These are phyloP conservation scores for Colletotrichum aenigma DNA, from an alignment of 2,329 filamentous ascomycete species.

Conservation along the genomic window DNA sequence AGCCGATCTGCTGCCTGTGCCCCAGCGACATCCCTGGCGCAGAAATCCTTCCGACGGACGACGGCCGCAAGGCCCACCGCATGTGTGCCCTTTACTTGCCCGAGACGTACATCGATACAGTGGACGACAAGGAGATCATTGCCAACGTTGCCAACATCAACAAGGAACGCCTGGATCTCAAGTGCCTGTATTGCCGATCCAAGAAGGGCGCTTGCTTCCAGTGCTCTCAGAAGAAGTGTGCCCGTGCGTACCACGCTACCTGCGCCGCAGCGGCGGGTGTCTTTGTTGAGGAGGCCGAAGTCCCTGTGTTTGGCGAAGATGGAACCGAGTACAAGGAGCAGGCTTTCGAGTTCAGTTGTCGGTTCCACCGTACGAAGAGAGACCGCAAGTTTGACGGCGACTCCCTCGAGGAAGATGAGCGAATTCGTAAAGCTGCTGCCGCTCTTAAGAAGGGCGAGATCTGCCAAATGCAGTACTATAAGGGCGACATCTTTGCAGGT, in stretches of 20 bases:
- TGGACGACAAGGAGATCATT: slow-evolving; percentile 74
- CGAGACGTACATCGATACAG: slow-evolving; percentile 83
- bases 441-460: slow-evolving; percentile 74
- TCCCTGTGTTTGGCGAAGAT: slow-evolving; percentile 87
- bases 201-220: slow-evolving; percentile 97
- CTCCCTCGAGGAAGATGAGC: slow-evolving; percentile 70
- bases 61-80: slow-evolving; percentile 84
- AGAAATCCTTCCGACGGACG: slow-evolving; percentile 84
- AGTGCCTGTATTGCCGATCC: slow-evolving; percentile 93
- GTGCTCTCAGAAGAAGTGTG: slow-evolving; percentile 93
- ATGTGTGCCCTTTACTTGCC: slow-evolving; percentile 90
- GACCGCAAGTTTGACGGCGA: slow-evolving; percentile 76
- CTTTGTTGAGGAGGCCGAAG: slow-evolving; percentile 84
- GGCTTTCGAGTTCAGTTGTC: slow-evolving; percentile 91
- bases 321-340: slow-evolving; percentile 91
- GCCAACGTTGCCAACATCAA: slow-evolving; percentile 82
- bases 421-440: slow-evolving; percentile 71
- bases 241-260: slow-evolving; percentile 91
- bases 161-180: slow-evolving; percentile 87
- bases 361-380: slow-evolving; percentile 89
- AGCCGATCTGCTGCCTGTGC: slow-evolving; percentile 88
- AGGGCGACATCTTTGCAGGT: slow-evolving; percentile 89
- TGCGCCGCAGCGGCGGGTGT: slow-evolving; percentile 93
- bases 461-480: slow-evolving; percentile 84
- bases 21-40: slow-evolving; percentile 87